Base-by-base conservation (phyloP, 2,329 filamentous ascomycete species). In the Trichoderma guizhouense region DNA sequence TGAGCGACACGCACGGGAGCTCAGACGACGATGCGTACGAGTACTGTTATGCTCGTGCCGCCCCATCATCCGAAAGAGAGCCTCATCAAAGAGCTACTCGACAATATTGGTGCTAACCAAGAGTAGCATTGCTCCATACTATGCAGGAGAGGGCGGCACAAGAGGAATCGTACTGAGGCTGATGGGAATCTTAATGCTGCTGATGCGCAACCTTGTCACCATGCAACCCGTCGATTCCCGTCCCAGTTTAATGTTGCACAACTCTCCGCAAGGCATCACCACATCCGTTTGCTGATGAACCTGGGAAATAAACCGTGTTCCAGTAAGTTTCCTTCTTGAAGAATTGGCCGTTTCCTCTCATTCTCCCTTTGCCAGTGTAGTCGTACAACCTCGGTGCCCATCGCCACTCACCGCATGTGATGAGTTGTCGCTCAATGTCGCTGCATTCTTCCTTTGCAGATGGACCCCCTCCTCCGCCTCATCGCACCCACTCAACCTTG, bases 161-260 rank as follows among this genome's bases (percentile, higher is more conserved):
- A 34, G 57, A 43, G 18, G 36, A 61, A 67, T 71, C 62, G 21
- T 51, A 21, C 36, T 3, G 21, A 28, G 21, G 66, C 55, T 30
- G 43, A 61, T 53, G n/a, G 66, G 55, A 26, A 30, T 32, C 26
- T 32, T 15, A 18, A 28, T 47, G 14, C 43, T 66, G 53, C 28
- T 53, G 61, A 53, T 21, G 47, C 39, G 18, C 26, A 67, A 51
- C 43, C 61, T 60, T 62, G 69, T 61, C 69, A 71, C 61, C 62
- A 65, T 61, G 69, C 69, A 66, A 36, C 62, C 39, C 24, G 39
- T 55, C 62, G 69, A 53, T 62, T 65, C 62, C 69, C 69, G 69
- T 71, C 39, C 30, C 69, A 9, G 18, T 39, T 39, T 39, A 30
- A 21, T 7, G 36, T 62, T 67, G 53, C 62, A 61, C 69, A 62